Conservation (phyloP, 257 asterid species). For the Solanum pennellii region DNA sequence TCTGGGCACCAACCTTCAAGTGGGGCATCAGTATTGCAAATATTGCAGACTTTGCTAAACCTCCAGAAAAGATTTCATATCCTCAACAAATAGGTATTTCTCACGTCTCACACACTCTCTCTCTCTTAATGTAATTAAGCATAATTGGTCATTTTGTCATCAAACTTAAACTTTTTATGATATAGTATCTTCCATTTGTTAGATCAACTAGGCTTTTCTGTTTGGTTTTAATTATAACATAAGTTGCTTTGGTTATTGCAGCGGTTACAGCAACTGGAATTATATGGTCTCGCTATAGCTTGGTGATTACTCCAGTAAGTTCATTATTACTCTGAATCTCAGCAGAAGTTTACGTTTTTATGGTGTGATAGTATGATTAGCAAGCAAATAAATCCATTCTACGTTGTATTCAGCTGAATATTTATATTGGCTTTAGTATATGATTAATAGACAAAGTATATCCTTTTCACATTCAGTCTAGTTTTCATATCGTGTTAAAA, state of each 20-base stretch:
- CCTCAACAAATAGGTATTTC: slow-evolving; percentile 58
- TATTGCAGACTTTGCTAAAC: slow-evolving; percentile 48
- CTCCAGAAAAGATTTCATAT: slow-evolving; percentile 60
- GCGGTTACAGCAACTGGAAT: slow-evolving; percentile 68
- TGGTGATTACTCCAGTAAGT: slow-evolving; percentile 66
- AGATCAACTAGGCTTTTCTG: slow-evolving; percentile 10
- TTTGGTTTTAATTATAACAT: background rate
- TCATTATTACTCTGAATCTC: background rate
- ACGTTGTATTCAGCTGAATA: background rate
- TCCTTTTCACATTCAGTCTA: background rate
- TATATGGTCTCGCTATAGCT: slow-evolving; percentile 73
- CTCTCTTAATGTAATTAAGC: background rate
- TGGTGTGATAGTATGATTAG: background rate
- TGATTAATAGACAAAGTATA: background rate
- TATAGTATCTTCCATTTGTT: slow-evolving; percentile 6
- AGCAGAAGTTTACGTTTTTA: background rate
- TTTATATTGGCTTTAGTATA: background rate
- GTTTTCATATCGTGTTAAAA: background rate
- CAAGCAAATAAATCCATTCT: background rate
- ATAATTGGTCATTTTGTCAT: background rate
- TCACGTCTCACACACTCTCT: background rate
- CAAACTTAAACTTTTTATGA: background rate
- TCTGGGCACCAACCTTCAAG: slow-evolving; percentile 80
- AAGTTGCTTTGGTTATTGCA: slow-evolving; percentile 6
- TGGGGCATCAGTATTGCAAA: slow-evolving; percentile 82